Evolutionary conservation across 1,139 yeast species (phyloP).

Genomic region (Hansenula sp.): DNA sequence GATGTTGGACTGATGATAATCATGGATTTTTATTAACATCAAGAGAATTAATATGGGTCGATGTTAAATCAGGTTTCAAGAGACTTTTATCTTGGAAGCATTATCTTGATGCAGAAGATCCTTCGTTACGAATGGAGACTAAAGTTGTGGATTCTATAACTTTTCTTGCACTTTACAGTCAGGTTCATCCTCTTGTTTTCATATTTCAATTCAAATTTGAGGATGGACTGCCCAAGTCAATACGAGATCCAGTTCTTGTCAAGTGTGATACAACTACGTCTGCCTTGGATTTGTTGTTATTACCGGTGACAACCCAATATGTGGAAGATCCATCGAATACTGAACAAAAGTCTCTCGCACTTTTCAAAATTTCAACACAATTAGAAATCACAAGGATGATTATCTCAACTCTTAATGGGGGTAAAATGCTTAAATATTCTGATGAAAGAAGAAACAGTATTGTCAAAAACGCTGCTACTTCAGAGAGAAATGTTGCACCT

Average conservation of each 20-base stretch:
- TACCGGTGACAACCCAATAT: conserved; percentile 6
- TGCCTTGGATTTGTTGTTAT: not conserved
- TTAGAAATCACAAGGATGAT: conserved; percentile 7
- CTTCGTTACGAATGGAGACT: conserved; percentile 43
- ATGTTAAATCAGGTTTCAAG: conserved; percentile 26
- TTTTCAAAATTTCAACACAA: conserved; percentile 12
- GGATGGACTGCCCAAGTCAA: conserved; percentile 35
- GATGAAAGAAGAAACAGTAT: conserved; percentile 2
- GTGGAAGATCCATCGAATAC: not conserved
- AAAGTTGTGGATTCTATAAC: conserved; percentile 23
- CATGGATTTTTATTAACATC: conserved; percentile 51
- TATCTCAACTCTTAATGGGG: not conserved
- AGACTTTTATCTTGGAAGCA: conserved; percentile 71
- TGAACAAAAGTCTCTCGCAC: not conserved
- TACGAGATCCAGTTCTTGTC: conserved; percentile 37
- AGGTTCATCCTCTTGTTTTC: conserved; percentile 35
- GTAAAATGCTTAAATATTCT: not conserved
- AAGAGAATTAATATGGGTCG: conserved; percentile 52
- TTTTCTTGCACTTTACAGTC: conserved; percentile 38
- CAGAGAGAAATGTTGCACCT: too few species aligned
- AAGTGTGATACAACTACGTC: conserved; percentile 11
- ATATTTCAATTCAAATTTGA: conserved; percentile 39
- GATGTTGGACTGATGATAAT: conserved; percentile 20
- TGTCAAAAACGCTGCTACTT: conserved; percentile 4
- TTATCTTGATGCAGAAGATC: conserved; percentile 49